phyloP scores from a whole-genome alignment of 306 rosid genomes.

The Malus sieversii region DNA sequence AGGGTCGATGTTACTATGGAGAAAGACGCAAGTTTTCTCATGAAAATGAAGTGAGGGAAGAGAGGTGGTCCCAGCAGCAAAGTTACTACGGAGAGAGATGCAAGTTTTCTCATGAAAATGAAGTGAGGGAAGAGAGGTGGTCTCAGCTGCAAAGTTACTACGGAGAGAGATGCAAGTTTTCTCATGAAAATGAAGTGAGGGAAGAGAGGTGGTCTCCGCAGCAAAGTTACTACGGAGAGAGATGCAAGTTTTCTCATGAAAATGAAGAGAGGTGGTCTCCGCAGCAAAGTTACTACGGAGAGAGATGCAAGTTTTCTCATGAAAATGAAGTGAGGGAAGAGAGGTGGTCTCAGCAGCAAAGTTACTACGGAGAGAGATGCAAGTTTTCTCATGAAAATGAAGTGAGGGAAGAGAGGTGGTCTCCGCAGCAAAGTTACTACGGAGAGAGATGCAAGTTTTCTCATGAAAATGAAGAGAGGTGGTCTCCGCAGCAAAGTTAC shows the following conservation, averaged over 20 bases:
- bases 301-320: slow-evolving; percentile 63
- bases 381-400: slow-evolving; percentile 49
- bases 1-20: slow-evolving; percentile 61
- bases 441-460: not conserved
- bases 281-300: slow-evolving; percentile 31
- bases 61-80: slow-evolving; percentile 1
- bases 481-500: not conserved
- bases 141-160: not conserved
- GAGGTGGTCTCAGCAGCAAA: not conserved
- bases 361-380: slow-evolving; percentile 75
- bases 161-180: too few species aligned
- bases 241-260: slow-evolving; percentile 61
- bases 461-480: slow-evolving; percentile 31
- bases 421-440: not conserved
- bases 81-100: slow-evolving; percentile 61
- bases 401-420: not conserved
- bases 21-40: slow-evolving; percentile 66
- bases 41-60: slow-evolving; percentile 16
- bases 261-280: not conserved
- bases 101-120: slow-evolving; percentile 50
- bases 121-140: slow-evolving; percentile 4
- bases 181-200: too few species aligned
- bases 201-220: too few species aligned
- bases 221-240: slow-evolving; percentile 47
- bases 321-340: slow-evolving; percentile 13